Base-by-base conservation (phyloP, 495 filamentous ascomycete genomes). In the Niebla homalea region DNA sequence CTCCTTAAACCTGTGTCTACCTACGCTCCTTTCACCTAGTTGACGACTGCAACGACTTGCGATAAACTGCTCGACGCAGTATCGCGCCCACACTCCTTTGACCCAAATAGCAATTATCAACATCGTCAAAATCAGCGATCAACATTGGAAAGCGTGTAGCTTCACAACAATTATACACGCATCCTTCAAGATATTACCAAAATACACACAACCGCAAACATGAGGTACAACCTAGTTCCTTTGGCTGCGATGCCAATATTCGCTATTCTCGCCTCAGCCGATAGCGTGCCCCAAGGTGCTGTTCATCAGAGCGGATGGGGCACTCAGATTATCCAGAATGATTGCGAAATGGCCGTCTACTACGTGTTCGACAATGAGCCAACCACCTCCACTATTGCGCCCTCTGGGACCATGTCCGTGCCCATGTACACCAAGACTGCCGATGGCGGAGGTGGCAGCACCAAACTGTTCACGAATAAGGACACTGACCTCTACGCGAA, bases 1-100 rank as follows among this genome's bases (percentile, higher is more conserved):
- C 47, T 49, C 49, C 26, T 47, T 41, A 48, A 56, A 48, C 42
- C 46, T 51, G 18, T 25, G 18, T 16, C 23, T 45, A 25, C 45
- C 45, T 22, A 48, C 54, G 47, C 54, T 56, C 54, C 45, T 53
- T 56, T 56, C 37, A 38, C 43, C 54, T 45, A 43, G 46, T 44
- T 23, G 32, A 49, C 50, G 42, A 55, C 47, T 36, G 40, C 39
- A 15, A 50, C 52, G 52, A 53, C 51, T 26, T 25, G 45, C 45
- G 45, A 48, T 48, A 36, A 42, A 43, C 54, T 56, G 54, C 54
- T 56, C 42, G 54, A 56, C 50, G 49, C 49, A 56, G 54, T 35
- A 39, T 37, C 43, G 45, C 54, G 44, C 49, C 52, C 52, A 47
- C 54, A 56, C 54, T 56, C 54, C 49, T 56, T 56, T 36, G 50